These are phyloP conservation scores for Calycina herbarum DNA, from an alignment of 2,329 filamentous ascomycete species.

Conservation along the genomic window DNA sequence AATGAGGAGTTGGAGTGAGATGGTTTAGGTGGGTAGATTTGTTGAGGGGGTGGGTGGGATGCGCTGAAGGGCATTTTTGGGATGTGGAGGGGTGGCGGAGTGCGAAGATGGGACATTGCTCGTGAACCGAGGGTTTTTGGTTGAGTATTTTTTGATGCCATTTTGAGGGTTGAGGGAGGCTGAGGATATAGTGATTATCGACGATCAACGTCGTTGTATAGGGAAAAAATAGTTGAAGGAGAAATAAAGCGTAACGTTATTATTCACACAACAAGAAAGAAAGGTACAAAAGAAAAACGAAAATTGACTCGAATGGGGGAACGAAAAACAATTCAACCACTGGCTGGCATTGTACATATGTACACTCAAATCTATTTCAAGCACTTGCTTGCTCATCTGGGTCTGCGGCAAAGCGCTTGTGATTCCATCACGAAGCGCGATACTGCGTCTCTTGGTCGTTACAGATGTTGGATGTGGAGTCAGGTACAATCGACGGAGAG, in stretches of 20 bases:
- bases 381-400: background rate
- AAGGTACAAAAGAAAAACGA: background rate
- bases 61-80: conserved; percentile 2
- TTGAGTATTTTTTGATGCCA: conserved; percentile 15
- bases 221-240: background rate
- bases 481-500: background rate
- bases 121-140: conserved; percentile 6
- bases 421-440: background rate
- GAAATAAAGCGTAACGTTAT: background rate
- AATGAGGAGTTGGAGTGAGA: conserved; percentile 4
- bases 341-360: background rate
- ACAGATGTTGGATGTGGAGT: background rate
- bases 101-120: conserved; percentile 12
- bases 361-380: background rate
- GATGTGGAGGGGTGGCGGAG: conserved; percentile 8
- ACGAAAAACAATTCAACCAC: background rate
- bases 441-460: background rate
- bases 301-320: background rate
- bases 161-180: background rate
- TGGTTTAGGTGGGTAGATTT: conserved; percentile 1
- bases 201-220: conserved; percentile 6
- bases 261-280: background rate
- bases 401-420: background rate
- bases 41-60: conserved; percentile 5
- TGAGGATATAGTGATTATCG: background rate